Evolutionary conservation across 306 rosid genomes (phyloP).

Genomic region (Sesbania bispinosa): DNA sequence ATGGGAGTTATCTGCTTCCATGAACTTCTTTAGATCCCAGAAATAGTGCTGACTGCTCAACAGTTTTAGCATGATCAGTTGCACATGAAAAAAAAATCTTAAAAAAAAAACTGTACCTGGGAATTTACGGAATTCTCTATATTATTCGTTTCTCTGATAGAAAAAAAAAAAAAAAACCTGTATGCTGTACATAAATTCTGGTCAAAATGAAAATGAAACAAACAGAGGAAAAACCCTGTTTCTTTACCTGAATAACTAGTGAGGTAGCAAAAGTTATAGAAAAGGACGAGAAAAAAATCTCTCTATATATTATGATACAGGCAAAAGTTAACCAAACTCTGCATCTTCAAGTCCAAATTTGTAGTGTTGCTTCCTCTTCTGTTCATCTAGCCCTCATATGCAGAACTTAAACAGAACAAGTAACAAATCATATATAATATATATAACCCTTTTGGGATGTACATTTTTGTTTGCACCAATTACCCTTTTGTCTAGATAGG

Average conservation of each 20-base stretch:
- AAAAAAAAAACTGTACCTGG: not conserved
- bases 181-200: not conserved
- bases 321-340: not conserved
- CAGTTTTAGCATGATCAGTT: not conserved
- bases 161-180: not conserved
- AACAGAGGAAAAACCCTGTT: constrained; percentile 25
- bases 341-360: not conserved
- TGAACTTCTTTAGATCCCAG: constrained; percentile 11
- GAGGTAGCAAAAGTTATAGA: too few species aligned
- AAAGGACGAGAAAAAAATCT: too few species aligned
- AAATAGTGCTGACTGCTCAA: not conserved
- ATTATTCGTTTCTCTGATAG: not conserved
- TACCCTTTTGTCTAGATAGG: too few species aligned
- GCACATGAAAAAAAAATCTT: not conserved
- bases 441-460: too few species aligned
- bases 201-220: not conserved
- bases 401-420: not conserved
- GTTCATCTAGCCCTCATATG: not conserved
- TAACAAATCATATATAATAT: too few species aligned
- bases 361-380: not conserved
- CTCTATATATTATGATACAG: too few species aligned
- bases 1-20: not conserved
- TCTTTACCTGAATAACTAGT: not conserved
- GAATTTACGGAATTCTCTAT: constrained; percentile 4
- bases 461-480: too few species aligned